phyloP scores from a whole-genome alignment of 2,329 filamentous ascomycete genomes.

The Delphinella strobiligena region DNA sequence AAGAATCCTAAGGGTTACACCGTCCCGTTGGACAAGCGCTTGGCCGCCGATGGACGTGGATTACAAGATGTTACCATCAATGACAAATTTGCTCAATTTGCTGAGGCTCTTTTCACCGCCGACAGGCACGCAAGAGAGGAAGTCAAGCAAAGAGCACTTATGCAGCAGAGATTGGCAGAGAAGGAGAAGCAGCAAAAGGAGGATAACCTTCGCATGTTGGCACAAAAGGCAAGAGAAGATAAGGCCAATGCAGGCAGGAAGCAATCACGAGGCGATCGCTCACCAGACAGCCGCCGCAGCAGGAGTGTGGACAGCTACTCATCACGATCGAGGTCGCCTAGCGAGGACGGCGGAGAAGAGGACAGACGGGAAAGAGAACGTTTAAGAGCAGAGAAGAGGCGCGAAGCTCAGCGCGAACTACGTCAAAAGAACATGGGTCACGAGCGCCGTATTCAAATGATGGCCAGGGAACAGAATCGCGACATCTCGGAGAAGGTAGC shows the following conservation, averaged over 20 bases:
- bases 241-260: slow-evolving; percentile 19
- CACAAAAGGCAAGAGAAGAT: slow-evolving; percentile 84
- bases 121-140: slow-evolving; percentile 93
- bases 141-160: slow-evolving; percentile 78
- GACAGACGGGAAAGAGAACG: slow-evolving; percentile 56
- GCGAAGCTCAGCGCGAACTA: slow-evolving; percentile 78
- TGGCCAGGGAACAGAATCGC: slow-evolving; percentile 89
- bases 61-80: slow-evolving; percentile 93
- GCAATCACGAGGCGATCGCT: not conserved
- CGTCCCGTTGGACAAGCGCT: slow-evolving; percentile 84
- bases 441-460: slow-evolving; percentile 79
- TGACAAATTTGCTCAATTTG: slow-evolving; percentile 95
- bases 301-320: slow-evolving; percentile 8
- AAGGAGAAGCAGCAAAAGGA: slow-evolving; percentile 95
- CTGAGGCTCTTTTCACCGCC: slow-evolving; percentile 86
- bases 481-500: slow-evolving; percentile 97
- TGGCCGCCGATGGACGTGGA: slow-evolving; percentile 85
- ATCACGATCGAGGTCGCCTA: slow-evolving; percentile 24
- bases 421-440: slow-evolving; percentile 92
- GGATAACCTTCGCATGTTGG: slow-evolving; percentile 74
- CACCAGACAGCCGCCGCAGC: slow-evolving; percentile 16
- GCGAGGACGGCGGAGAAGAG: slow-evolving; percentile 29
- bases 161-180: slow-evolving; percentile 93
- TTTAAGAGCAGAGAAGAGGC: slow-evolving; percentile 62
- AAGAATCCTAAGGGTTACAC: slow-evolving; percentile 99